phyloP scores from a whole-genome alignment of 2,329 filamentous ascomycete species.

The Cyanodermella asteris region DNA sequence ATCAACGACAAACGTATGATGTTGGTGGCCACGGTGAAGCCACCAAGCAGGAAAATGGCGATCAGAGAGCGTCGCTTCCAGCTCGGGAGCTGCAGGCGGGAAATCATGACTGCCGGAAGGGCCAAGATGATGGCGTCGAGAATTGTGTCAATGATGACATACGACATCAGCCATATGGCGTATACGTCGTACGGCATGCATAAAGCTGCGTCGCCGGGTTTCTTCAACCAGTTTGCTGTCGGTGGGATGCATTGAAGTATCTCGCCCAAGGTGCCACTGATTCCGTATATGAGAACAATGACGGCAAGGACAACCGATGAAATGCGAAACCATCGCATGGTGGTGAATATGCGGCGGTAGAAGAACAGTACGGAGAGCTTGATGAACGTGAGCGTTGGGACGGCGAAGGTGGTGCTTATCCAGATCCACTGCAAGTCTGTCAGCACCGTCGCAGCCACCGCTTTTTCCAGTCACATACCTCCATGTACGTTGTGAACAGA shows the following conservation, averaged over 20 bases:
- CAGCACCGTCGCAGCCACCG: too few species aligned
- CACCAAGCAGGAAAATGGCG: constrained; percentile 1
- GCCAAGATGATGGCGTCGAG: constrained; percentile 1
- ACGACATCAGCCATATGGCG: neutral
- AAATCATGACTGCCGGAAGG: neutral
- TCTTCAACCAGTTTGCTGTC: too few species aligned
- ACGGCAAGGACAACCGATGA: constrained; percentile 1
- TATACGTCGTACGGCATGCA: neutral
- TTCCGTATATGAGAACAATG: constrained; percentile 1
- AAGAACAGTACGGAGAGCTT: constrained; percentile 4
- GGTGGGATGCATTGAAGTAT: constrained; percentile 1
- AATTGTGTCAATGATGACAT: neutral
- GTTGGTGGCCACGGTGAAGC: neutral
- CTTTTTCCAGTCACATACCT: too few species aligned
- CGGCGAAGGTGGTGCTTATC: too few species aligned
- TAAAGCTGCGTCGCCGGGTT: neutral
- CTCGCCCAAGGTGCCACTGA: neutral
- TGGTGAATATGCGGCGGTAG: constrained; percentile 5
- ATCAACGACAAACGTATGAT: too few species aligned
- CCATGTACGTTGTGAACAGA: too few species aligned
- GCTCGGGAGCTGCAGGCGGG: neutral
- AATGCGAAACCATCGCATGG: constrained; percentile 1
- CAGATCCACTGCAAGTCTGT: too few species aligned
- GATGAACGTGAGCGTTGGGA: constrained; percentile 3
- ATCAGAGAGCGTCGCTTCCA: constrained; percentile 1